Evolutionary conservation across 1,139 yeast genomes (phyloP), one percentile per base, ranked within the genome.

Genomic region (Hemisphaericaspora xylofermentans): DNA sequence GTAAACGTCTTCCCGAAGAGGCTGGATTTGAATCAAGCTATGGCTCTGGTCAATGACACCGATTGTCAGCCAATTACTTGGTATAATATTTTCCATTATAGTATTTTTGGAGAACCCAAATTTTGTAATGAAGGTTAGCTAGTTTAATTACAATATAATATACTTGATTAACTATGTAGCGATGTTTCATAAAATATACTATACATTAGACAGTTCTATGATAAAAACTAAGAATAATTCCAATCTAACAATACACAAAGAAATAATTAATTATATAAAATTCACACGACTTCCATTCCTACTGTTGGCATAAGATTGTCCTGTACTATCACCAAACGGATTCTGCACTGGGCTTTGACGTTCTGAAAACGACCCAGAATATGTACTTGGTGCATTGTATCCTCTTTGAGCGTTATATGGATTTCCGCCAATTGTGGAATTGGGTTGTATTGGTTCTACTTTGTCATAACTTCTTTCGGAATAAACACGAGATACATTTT

Each of bases 11-110:
- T 39, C 3, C 12, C 6, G 5, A 40, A 24, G 19, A 33, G 41
- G 32, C 29, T 13, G 30, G 22, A 29, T 28, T 26, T 32, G 16
- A 21, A 25, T 31, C 24, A 35, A 31, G 25, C 34, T 3, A 31
- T 19, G 16, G 34, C 34, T 8, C 13, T 13, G 10, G 25, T 25
- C 2, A 18, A 31, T 16, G 39, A 16, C 13, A 24, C 38, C 19
- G 51, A 59, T 31, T 75, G 80, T 56, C 72, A 67, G 39, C 66
- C 65, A n/a, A 66, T 74, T 12, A 74, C 78, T 1, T 75, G 80
- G 80, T 69, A 55, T 41, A 74, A 68, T 44, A 68, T 74, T 1
- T 69, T 75, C 49, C 76, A 68, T 46, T 74, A 73, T 41, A 67
- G 76, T 39, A 60, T 74, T 16, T 74, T 74, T 52, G 79, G 79